Percentiles rank a stretch among this genome's conserved stretches.
Conservation (phyloP, 1,284 basidiomycete species). For the Microbotryum violaceum region DNA sequence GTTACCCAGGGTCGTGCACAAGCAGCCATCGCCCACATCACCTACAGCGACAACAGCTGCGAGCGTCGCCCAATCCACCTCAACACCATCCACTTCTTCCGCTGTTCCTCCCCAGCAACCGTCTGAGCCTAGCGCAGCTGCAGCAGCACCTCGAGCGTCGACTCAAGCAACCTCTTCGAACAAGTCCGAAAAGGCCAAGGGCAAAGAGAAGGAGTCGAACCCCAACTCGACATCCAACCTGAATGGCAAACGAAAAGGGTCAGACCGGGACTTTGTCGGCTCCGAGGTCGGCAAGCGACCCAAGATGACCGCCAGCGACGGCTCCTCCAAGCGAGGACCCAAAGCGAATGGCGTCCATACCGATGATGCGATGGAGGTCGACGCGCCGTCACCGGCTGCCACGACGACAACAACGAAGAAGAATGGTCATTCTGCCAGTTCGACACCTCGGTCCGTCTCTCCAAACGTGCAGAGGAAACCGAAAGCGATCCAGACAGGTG, state of each 20-base stretch:
- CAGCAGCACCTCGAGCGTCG: no score
- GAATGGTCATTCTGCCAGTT: background rate
- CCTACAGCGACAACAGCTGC: background rate
- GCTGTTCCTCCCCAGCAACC: background rate
- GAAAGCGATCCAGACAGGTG: no score
- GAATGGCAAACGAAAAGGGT: constrained; percentile 7
- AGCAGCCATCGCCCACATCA: constrained; percentile 17
- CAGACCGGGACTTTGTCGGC: constrained; percentile 2
- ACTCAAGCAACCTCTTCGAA: background rate
- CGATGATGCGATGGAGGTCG: constrained; percentile 4
- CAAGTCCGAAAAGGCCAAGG: constrained; percentile 5
- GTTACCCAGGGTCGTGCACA: constrained; percentile 20
- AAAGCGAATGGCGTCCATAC: constrained; percentile 1
- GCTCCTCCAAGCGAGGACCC: background rate
- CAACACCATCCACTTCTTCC: background rate
- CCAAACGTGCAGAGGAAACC: background rate
- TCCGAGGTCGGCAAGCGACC: constrained; percentile 5
- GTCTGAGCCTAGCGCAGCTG: background rate
- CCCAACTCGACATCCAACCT: no score
- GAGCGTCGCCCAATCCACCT: background rate
- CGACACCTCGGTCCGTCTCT: background rate
- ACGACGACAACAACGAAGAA: constrained; percentile 6
- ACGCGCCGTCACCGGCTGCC: background rate
- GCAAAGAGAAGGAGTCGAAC: constrained; percentile 1
- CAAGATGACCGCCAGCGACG: background rate